Evolutionary conservation across 768 basidiomycete genomes (phyloP).

Genomic region (Tephrocybe sp.): DNA sequence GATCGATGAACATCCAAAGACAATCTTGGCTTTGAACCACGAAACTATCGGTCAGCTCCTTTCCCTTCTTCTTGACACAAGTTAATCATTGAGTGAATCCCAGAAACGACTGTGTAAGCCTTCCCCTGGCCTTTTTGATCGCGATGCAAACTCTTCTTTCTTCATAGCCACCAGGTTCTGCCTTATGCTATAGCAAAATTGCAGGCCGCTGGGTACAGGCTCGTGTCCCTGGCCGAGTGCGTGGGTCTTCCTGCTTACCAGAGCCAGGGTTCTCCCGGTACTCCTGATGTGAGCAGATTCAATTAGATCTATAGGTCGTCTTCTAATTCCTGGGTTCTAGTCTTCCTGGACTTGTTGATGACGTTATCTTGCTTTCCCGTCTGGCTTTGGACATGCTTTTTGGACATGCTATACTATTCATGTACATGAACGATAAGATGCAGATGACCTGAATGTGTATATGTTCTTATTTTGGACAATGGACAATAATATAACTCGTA

Average conservation of each 20-base stretch:
- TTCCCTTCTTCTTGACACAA: not conserved
- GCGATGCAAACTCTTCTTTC: not conserved
- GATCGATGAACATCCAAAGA: slow-evolving; percentile 28
- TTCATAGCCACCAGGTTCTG: slow-evolving; percentile 30
- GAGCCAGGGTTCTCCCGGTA: slow-evolving; percentile 22
- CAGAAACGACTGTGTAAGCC: slow-evolving; percentile 37
- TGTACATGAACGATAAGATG: too few relatives aligned
- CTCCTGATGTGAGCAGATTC: slow-evolving; percentile 30
- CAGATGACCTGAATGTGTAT: too few relatives aligned
- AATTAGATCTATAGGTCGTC: not conserved
- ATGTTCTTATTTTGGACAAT: too few relatives aligned
- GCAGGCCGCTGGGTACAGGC: slow-evolving; percentile 35
- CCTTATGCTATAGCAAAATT: slow-evolving; percentile 35
- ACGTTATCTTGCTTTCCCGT: too few relatives aligned
- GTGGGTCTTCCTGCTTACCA: slow-evolving; percentile 35
- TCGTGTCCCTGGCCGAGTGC: slow-evolving; percentile 41
- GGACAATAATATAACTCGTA: too few relatives aligned
- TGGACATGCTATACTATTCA: too few relatives aligned
- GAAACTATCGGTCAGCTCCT: slow-evolving; percentile 31
- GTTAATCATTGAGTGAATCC: not conserved
- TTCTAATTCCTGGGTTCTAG: too few relatives aligned
- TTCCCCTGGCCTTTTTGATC: not conserved
- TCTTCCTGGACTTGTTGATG: too few relatives aligned
- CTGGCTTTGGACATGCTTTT: too few relatives aligned
- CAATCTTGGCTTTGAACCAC: slow-evolving; percentile 40